Evolutionary conservation across 1,284 basidiomycete genomes (phyloP), one percentile per base, ranked within the genome.

Genomic region (Cryptococcus sp.): DNA sequence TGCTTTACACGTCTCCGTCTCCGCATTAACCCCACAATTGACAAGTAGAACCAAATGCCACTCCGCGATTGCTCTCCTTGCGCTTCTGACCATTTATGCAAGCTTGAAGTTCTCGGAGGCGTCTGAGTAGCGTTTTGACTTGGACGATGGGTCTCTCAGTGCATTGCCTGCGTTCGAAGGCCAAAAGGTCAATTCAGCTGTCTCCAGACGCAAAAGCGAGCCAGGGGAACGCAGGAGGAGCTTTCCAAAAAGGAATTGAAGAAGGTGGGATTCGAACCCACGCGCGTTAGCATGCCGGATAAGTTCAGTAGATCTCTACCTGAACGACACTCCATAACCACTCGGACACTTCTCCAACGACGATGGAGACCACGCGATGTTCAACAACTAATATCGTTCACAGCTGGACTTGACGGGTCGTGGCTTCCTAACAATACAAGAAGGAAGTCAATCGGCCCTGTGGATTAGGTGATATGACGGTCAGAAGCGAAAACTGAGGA

Each of bases 241-340:
- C 6, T 27, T 7, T 15, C 11, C 17, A 45, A 60, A 65, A 60
- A 58, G 41, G 41, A 38, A 53, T 15, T 69, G 68, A 64, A 57
- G 60, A 61, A 58, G 63, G 65, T 60, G 68, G 66, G 68, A 63
- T 64, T 70, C 65, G 68, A 70, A 70, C 68, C 66, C 68, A 62
- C 68, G 68, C 68, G 57, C 57, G 20, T 54, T 42, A 23, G 52
- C 57, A 59, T 54, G 52, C 52, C 52, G 52, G 57, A 43, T 38
- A 50, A 30, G 39, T 41, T 43, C 27, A 17, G 23, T 25, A 41
- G 25, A 48, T 35, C 30, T 35, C 30, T 45, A 19, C 57, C 57
- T 53, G 55, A 57, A 57, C 55, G 55, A 57, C 49, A 54, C 57
- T 59, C 57, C 57, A 59, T 59, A 59, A 59, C 57, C 57, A 59